Conservation (phyloP, 768 basidiomycete genomes). For the Tephrocybe rancida region DNA sequence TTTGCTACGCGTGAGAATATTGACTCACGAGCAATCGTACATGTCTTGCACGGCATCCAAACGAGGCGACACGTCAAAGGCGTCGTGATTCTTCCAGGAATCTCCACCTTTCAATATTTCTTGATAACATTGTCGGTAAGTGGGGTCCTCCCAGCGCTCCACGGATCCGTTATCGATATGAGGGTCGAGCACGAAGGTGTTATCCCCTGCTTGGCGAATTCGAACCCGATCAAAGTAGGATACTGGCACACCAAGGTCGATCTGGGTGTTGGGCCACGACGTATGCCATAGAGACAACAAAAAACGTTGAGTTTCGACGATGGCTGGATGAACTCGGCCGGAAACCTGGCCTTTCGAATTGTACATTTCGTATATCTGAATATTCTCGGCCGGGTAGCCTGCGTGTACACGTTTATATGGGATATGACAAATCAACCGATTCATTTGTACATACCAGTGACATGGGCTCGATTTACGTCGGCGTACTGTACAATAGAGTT, state of each 20-base stretch:
- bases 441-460: slow-evolving; percentile 42
- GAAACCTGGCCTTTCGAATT: slow-evolving; percentile 62
- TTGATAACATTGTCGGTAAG: slow-evolving; percentile 39
- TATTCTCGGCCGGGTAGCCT: slow-evolving; percentile 70
- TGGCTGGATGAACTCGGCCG: slow-evolving; percentile 67
- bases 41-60: slow-evolving; percentile 59
- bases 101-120: slow-evolving; percentile 46
- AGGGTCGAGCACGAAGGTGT: slow-evolving; percentile 66
- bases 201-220: slow-evolving; percentile 72
- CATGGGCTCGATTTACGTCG: slow-evolving; percentile 42
- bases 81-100: slow-evolving; percentile 50
- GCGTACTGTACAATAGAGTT: slow-evolving; percentile 54
- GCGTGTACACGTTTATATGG: neutral
- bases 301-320: slow-evolving; percentile 58
- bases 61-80: slow-evolving; percentile 50
- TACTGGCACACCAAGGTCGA: slow-evolving; percentile 60
- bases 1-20: no score
- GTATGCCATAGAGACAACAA: slow-evolving; percentile 65
- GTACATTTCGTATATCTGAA: slow-evolving; percentile 78
- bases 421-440: neutral
- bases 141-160: slow-evolving; percentile 58
- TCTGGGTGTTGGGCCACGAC: slow-evolving; percentile 33
- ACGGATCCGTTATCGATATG: slow-evolving; percentile 56
- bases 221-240: slow-evolving; percentile 79
- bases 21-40: slow-evolving; percentile 57